phyloP scores from a whole-genome alignment of 139 green algal species.

The Tetradesmus lagerheimii region DNA sequence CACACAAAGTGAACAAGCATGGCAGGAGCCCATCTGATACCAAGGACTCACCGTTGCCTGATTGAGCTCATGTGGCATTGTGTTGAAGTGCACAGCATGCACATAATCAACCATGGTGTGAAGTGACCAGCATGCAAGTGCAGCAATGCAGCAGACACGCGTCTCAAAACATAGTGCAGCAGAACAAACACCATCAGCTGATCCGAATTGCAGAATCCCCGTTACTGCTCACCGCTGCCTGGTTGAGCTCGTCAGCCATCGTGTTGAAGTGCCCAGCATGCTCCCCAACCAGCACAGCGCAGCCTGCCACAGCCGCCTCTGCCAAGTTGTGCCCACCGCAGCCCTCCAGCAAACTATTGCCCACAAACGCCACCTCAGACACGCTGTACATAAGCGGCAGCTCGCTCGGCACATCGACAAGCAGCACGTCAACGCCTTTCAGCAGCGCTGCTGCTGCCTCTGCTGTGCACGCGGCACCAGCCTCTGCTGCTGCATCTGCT shows the following conservation, averaged over 20 bases:
- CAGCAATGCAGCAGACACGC: too few species aligned
- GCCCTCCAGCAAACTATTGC: conserved; percentile 58
- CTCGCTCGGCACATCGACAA: conserved; percentile 58
- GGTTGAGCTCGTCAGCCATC: conserved; percentile 75
- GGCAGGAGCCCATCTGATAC: too few species aligned
- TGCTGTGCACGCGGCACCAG: background rate
- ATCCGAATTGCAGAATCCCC: too few species aligned
- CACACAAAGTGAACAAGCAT: too few species aligned
- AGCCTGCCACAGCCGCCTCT: conserved; percentile 66
- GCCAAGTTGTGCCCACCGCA: conserved; percentile 60
- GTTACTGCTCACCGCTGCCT: conserved; percentile 47
- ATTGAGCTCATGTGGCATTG: too few species aligned
- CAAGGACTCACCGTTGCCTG: too few species aligned
- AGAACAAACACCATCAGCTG: too few species aligned
- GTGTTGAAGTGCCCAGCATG: conserved; percentile 53
- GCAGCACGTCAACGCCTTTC: conserved; percentile 59
- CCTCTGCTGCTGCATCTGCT: conserved; percentile 16
- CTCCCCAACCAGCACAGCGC: conserved; percentile 68
- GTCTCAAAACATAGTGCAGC: too few species aligned
- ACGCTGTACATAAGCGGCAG: conserved; percentile 62
- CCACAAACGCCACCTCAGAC: conserved; percentile 56
- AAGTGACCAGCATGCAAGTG: too few species aligned
- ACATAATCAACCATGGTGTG: too few species aligned
- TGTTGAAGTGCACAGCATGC: too few species aligned
- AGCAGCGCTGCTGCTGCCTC: conserved; percentile 2